A percentile compares a stretch with the other conserved stretches of the same genome.
Conservation (phyloP, 2,329 filamentous ascomycete genomes). For the Pezicula carpinea region DNA sequence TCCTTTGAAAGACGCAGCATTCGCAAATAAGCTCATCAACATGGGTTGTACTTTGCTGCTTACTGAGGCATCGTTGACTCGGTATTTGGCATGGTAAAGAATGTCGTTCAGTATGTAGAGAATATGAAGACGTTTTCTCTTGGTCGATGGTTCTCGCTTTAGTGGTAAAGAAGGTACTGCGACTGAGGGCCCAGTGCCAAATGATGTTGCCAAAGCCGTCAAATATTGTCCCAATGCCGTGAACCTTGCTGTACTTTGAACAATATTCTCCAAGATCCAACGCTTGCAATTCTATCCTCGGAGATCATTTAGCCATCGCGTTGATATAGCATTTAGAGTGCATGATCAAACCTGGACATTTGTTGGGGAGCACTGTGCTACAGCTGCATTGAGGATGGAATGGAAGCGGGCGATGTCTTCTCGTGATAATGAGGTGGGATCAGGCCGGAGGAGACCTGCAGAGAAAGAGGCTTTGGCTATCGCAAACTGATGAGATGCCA, state of each 20-base stretch:
- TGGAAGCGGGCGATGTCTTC: constrained; percentile 68
- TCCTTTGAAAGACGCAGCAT: constrained; percentile 52
- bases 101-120: constrained; percentile 77
- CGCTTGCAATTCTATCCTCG: constrained; percentile 74
- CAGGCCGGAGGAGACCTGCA: constrained; percentile 67
- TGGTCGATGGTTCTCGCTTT: constrained; percentile 49
- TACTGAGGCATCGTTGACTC: constrained; percentile 45
- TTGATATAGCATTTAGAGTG: constrained; percentile 26
- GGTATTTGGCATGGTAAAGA: constrained; percentile 62
- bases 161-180: constrained; percentile 23
- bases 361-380: constrained; percentile 68
- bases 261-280: constrained; percentile 74
- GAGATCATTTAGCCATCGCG: constrained; percentile 33
- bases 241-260: constrained; percentile 61
- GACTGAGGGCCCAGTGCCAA: constrained; percentile 28
- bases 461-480: constrained; percentile 78
- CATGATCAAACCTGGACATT: constrained; percentile 78
- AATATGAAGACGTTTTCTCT: constrained; percentile 68
- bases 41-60: constrained; percentile 51
- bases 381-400: constrained; percentile 55
- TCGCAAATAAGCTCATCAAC: constrained; percentile 57
- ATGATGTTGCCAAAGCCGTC: constrained; percentile 60
- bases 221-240: constrained; percentile 72
- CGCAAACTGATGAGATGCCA: constrained; percentile 67
- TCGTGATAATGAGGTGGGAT: constrained; percentile 64